Conservation (phyloP, 768 basidiomycete species). For the Lanmaoa pseudosensibilis region DNA sequence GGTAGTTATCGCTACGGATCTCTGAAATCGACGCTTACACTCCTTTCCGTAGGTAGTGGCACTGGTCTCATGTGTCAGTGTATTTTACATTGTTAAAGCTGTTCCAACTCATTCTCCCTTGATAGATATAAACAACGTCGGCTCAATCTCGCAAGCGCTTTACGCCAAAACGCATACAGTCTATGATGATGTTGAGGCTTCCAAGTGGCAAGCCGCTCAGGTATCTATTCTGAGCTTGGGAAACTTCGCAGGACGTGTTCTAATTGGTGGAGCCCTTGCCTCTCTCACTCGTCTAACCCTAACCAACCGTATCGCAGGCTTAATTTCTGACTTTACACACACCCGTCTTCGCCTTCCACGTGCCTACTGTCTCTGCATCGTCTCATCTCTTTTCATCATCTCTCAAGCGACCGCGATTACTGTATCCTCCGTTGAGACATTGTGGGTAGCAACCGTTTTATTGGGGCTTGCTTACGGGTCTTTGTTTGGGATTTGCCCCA, state of each 20-base stretch:
- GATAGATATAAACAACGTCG: conserved; percentile 84
- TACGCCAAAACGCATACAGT: conserved; percentile 57
- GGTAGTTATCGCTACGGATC: conserved; percentile 23
- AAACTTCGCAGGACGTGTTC: conserved; percentile 77
- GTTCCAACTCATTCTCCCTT: neutral
- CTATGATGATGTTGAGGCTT: conserved; percentile 68
- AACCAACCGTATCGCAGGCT: conserved; percentile 40
- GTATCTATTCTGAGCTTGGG: conserved; percentile 81
- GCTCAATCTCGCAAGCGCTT: conserved; percentile 69
- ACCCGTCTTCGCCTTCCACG: conserved; percentile 59
- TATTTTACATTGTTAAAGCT: neutral
- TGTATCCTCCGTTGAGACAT: conserved; percentile 53
- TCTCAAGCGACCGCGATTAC: conserved; percentile 64
- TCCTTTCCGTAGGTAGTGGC: conserved; percentile 54
- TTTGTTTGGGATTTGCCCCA: conserved; percentile 70
- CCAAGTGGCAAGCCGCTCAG: conserved; percentile 79
- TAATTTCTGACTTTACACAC: conserved; percentile 67
- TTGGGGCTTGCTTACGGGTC: conserved; percentile 62
- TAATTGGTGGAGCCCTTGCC: conserved; percentile 52
- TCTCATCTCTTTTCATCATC: conserved; percentile 64
- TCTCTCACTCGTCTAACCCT: neutral
- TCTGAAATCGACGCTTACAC: neutral
- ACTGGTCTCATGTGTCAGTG: conserved; percentile 73
- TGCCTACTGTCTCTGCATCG: conserved; percentile 66
- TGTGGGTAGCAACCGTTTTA: conserved; percentile 55